These are phyloP conservation scores for Trichoderma sp. DNA, from an alignment of 2,329 filamentous ascomycete species.

Conservation along the genomic window DNA sequence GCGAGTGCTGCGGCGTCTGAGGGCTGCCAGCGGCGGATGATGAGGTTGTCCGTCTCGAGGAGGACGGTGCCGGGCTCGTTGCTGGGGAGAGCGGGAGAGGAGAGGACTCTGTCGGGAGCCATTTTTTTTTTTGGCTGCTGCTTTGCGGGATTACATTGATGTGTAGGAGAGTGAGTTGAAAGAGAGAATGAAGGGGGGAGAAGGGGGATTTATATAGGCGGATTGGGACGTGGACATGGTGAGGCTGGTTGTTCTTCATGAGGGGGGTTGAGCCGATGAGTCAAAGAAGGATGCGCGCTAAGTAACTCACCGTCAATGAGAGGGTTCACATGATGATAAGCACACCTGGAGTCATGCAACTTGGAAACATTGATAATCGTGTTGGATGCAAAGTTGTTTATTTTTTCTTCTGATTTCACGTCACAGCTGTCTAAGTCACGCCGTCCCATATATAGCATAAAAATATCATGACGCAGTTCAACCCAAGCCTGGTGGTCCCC, in stretches of 20 bases:
- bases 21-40: conserved; percentile 40
- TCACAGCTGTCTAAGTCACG: not conserved
- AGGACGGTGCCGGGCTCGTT: conserved; percentile 30
- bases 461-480: not conserved
- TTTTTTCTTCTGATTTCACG: not conserved
- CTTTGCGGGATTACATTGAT: not conserved
- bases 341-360: not conserved
- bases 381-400: not conserved
- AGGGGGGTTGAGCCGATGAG: conserved; percentile 9
- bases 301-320: not conserved
- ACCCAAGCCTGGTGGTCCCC: not conserved
- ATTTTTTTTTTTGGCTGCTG: not conserved
- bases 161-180: not conserved
- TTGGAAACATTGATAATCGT: not conserved
- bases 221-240: not conserved
- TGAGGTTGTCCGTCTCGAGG: conserved; percentile 32
- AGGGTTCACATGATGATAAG: not conserved
- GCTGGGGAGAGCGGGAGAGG: conserved; percentile 27
- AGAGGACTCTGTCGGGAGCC: conserved; percentile 20
- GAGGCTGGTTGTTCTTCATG: not conserved
- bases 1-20: conserved; percentile 39
- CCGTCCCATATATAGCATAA: not conserved
- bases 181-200: not conserved
- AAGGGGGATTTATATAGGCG: not conserved
- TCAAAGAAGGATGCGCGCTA: conserved; percentile 15